Conservation (phyloP, 768 basidiomycete species). For the Termitomyces sp. region DNA sequence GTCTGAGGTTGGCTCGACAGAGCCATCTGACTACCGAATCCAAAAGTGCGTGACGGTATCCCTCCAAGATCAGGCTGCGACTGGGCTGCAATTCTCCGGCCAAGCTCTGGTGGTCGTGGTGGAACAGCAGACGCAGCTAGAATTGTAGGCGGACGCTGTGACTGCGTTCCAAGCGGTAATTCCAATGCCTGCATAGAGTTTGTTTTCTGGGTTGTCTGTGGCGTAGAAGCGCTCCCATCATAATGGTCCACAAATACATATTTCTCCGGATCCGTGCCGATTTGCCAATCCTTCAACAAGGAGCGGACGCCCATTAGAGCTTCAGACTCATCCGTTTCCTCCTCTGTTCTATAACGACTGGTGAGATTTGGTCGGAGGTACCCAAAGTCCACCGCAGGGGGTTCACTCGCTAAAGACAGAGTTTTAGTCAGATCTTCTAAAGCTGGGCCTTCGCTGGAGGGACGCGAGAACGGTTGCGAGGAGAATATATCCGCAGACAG, state of each 20-base stretch:
- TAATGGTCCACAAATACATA: slow-evolving; percentile 59
- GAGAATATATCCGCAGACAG: slow-evolving; percentile 60
- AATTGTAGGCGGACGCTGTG: slow-evolving; percentile 37
- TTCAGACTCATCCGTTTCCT: slow-evolving; percentile 21
- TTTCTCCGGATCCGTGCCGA: slow-evolving; percentile 46
- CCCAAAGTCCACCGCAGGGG: slow-evolving; percentile 58
- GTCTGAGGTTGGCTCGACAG: slow-evolving; percentile 1
- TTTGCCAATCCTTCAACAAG: slow-evolving; percentile 66
- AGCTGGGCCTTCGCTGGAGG: slow-evolving; percentile 23
- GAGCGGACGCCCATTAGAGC: slow-evolving; percentile 53
- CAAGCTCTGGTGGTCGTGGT: slow-evolving; percentile 13
- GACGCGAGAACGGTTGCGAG: slow-evolving; percentile 32
- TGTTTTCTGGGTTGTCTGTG: background rate
- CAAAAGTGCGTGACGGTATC: slow-evolving; percentile 1
- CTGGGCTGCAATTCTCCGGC: slow-evolving; percentile 5
- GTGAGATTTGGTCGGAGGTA: slow-evolving; percentile 52
- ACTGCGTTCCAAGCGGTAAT: background rate
- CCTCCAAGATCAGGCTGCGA: slow-evolving; percentile 12
- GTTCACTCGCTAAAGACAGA: slow-evolving; percentile 52
- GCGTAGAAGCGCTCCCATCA: slow-evolving; percentile 23
- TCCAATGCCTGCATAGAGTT: background rate
- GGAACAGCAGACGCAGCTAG: slow-evolving; percentile 26
- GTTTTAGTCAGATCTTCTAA: slow-evolving; percentile 59
- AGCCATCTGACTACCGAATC: slow-evolving; percentile 11
- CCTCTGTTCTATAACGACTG: slow-evolving; percentile 22